Base-by-base conservation (phyloP, 2,329 filamentous ascomycete genomes). In the Arthrobotrys megalospora region DNA sequence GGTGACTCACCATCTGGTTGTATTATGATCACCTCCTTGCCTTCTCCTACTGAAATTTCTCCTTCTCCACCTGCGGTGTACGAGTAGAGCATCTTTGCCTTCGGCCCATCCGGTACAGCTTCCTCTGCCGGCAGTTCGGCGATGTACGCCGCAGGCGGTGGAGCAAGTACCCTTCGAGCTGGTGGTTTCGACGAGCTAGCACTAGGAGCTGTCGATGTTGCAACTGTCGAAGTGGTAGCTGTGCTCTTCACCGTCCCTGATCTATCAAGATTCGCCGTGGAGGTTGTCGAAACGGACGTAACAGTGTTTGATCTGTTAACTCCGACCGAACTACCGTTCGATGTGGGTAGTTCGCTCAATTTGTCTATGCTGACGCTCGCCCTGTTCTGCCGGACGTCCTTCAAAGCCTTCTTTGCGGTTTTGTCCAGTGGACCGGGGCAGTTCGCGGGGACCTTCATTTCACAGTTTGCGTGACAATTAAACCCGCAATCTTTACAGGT, bases 401-500 rank as follows among this genome's bases (percentile, higher is more conserved):
- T 82, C 81, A 97, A 88, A 82, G 94, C 96, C 87, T 97, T 99
- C 86, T 91, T 94, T 82, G 97, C 94, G 80, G 98, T 96, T 85
- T 98, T 99, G 80, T 88, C 91, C 83, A 96, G 90, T 83, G 98
- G 96, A 62, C 96, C 96, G 0, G 96, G 96, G 83, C 96, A 99
- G 83, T 97, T 93, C 6, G 96, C 92, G 0, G 96, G 94, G 0
- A 98, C 96, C 85, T 98, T 99, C 91, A 99, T 96, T 86, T 99
- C 93, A 84, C 96, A 99, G 86, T 99, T 99, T 87, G 91, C 96
- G 85, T 99, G 96, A 83, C 96, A 99, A 1, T 94, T 97, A 85
- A 97, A 99, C 38, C 96, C 96, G 83, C 96, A 99, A 84, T 98
- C 95, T 81, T 92, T 90, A 83, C 96, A 99, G 83, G 97, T 94